Evolutionary conservation across 352 stramenopile species (phyloP).

Genomic region (Globisporangium spinosum): DNA sequence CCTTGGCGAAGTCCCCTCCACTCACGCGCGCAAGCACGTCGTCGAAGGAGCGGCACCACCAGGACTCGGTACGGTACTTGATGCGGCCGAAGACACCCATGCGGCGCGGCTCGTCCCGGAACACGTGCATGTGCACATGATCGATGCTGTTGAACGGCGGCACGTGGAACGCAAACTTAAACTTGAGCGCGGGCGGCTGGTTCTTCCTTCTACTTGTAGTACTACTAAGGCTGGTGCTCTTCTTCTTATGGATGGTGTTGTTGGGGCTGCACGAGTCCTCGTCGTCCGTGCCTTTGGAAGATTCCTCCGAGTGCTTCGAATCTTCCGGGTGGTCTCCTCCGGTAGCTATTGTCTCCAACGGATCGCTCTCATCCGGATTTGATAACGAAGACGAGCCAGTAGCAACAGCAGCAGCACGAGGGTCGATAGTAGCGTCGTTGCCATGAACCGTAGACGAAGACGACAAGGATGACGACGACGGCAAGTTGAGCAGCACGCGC

Average conservation of each 20-base stretch:
- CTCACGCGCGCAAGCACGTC: conserved; percentile 46
- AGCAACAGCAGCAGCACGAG: background rate
- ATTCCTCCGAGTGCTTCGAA: conserved; percentile 14
- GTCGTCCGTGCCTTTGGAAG: conserved; percentile 14
- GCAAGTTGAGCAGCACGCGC: conserved; percentile 27
- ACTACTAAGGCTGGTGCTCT: background rate
- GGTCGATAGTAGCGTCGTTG: background rate
- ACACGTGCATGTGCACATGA: conserved; percentile 88
- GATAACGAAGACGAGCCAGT: background rate
- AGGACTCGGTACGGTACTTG: conserved; percentile 82
- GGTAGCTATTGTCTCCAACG: background rate
- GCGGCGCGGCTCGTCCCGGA: conserved; percentile 33
- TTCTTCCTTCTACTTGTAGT: background rate
- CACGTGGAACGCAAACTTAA: conserved; percentile 34
- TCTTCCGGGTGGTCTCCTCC: background rate
- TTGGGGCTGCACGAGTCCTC: conserved; percentile 11
- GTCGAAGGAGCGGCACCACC: conserved; percentile 80
- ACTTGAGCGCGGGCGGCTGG: conserved; percentile 6
- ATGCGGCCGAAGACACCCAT: conserved; percentile 59
- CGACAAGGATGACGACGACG: background rate
- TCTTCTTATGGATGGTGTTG: background rate
- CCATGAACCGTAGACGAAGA: background rate
- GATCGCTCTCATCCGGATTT: background rate
- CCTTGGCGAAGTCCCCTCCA: background rate
- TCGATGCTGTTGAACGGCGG: conserved; percentile 88